Base-by-base conservation (phyloP, 139 green algal species). In the Haematococcus lacustris region DNA sequence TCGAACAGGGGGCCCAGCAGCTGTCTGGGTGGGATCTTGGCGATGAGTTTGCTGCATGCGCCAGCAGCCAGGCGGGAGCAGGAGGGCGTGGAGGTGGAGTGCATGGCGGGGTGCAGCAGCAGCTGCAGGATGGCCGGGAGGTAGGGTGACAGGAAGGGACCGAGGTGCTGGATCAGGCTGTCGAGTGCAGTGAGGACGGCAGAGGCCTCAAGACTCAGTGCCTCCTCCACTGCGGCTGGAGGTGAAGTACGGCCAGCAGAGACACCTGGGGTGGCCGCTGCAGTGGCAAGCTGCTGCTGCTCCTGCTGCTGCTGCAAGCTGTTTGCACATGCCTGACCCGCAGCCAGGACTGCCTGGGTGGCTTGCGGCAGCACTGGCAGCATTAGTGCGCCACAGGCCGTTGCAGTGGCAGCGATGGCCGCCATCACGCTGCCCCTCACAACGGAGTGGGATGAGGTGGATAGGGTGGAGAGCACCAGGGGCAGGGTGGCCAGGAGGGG, bases 81-180 rank as follows among this genome's bases (percentile, higher is more conserved):
- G 38, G 37, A 34, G 3, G 37, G 13, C 13, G 64, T 6, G 25
- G 28, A 9, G 25, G 32, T 80, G 2, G 59, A 51, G 25, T 87
- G 76, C 60, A 83, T 73, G n/a, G 73, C 50, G 21, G 83, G 80
- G 63, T 83, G 73, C 68, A 93, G 78, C 73, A 91, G 77, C 73
- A 91, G 75, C 30, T 50, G 41, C 69, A 95, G 80, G 30, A 93
- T 38, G 23, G 62, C 33, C 1, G 75, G 51, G 47, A 94, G 71
- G 73, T 93, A 85, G 0, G 89, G 87, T 41, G 76, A 85, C 53
- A 95, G 43, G 70, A 95, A 92, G 0, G 82, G 74, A 5, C 85
- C 87, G 2, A 95, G 73, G 4, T 53, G 60, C 30, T 82, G 64
- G 0, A 91, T 77, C 30, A 95, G 63, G 1, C 91, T 80, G 38